Conservation (phyloP, 768 basidiomycete species). For the Rickenella mellea region DNA sequence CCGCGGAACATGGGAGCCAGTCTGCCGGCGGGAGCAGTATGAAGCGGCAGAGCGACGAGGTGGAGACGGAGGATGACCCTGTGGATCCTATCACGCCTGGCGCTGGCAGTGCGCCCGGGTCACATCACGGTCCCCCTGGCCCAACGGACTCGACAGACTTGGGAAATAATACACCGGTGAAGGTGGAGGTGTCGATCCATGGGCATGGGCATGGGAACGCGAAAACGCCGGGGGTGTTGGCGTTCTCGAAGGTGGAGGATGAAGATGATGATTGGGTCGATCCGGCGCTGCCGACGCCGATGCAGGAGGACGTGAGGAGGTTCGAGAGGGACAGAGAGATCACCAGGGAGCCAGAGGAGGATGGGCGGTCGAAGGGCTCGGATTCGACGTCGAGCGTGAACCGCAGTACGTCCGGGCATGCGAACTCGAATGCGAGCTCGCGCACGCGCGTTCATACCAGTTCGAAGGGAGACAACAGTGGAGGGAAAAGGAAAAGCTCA, state of each 20-base stretch:
- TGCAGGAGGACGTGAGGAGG: slow-evolving; percentile 10
- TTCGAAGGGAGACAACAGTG: slow-evolving; percentile 17
- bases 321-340: slow-evolving; percentile 3
- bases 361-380: no score
- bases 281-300: slow-evolving; percentile 39
- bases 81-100: slow-evolving; percentile 65
- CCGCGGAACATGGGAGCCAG: slow-evolving; percentile 18
- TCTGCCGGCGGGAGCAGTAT: slow-evolving; percentile 24
- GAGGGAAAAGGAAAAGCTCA: slow-evolving; percentile 25
- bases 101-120: slow-evolving; percentile 23
- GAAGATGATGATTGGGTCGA: slow-evolving; percentile 60
- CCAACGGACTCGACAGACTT: slow-evolving; percentile 11
- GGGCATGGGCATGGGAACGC: slow-evolving; percentile 18
- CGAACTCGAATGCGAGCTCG: slow-evolving; percentile 12
- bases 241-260: slow-evolving; percentile 23
- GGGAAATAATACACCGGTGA: no score
- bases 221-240: slow-evolving; percentile 11
- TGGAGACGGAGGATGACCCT: slow-evolving; percentile 64
- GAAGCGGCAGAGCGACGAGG: slow-evolving; percentile 39
- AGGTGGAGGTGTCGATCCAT: slow-evolving; percentile 19
- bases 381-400: no score
- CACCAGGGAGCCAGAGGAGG: not conserved
- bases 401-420: no score
- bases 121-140: slow-evolving; percentile 9
- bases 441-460: slow-evolving; percentile 8